phyloP scores from a whole-genome alignment of 2,329 filamentous ascomycete genomes.

The Dactylellina leptospora region DNA sequence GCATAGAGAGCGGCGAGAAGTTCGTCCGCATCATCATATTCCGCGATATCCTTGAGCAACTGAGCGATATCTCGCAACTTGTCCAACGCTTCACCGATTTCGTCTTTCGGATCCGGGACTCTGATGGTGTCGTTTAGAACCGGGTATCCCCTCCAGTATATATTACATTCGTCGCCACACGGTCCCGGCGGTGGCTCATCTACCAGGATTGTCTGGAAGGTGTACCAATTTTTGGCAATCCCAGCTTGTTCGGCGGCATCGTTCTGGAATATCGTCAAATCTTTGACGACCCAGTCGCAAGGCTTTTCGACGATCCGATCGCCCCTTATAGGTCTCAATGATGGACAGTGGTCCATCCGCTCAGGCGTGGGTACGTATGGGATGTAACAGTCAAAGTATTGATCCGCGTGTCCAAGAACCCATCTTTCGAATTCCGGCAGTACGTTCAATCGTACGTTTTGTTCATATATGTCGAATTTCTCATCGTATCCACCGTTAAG shows the following conservation, averaged over 20 bases:
- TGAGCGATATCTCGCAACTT: slow-evolving; percentile 5
- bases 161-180: neutral
- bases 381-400: slow-evolving; percentile 12
- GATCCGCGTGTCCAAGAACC: neutral
- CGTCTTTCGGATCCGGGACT: slow-evolving; percentile 6
- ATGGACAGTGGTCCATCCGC: neutral
- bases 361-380: neutral
- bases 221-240: slow-evolving; percentile 5
- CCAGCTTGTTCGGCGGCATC: slow-evolving; percentile 12
- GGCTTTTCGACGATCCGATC: neutral
- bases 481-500: slow-evolving; percentile 3
- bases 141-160: slow-evolving; percentile 1
- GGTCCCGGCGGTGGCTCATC: slow-evolving; percentile 7
- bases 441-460: slow-evolving; percentile 1
- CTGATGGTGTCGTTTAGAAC: neutral
- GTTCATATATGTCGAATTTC: slow-evolving; percentile 1
- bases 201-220: neutral
- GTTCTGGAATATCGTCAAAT: slow-evolving; percentile 2
- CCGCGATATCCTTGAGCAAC: slow-evolving; percentile 1
- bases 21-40: neutral
- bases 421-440: slow-evolving; percentile 7
- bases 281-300: neutral
- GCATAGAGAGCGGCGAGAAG: neutral
- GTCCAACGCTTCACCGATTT: neutral
- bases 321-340: neutral